Percentiles rank a stretch among this genome's conserved stretches.
phyloP scores from a whole-genome alignment of 108 stramenopile genomes.

The Bacterosira constricta region DNA sequence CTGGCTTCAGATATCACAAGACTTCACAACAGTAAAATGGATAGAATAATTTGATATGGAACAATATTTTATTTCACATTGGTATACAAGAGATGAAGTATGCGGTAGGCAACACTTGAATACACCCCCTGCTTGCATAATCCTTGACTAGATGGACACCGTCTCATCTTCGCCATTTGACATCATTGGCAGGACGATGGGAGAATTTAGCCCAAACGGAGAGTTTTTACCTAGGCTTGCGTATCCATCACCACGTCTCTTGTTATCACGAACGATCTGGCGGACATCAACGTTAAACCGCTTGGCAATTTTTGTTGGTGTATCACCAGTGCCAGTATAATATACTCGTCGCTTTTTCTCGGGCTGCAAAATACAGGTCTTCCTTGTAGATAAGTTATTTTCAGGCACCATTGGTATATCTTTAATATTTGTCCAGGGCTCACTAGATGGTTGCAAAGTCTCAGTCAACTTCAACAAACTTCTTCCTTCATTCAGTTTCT shows the following conservation, averaged over 20 bases:
- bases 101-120: no score
- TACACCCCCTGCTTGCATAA: no score
- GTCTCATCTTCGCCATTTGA: no score
- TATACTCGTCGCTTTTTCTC: constrained; percentile 7
- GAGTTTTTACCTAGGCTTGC: neutral
- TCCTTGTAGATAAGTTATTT: neutral
- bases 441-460: no score
- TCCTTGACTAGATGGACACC: no score
- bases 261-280: neutral
- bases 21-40: no score
- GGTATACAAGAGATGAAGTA: no score
- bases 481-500: neutral
- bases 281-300: neutral
- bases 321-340: neutral
- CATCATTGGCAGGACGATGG: neutral
- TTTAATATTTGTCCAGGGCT: no score
- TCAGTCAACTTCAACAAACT: no score
- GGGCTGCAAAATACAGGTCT: constrained; percentile 10
- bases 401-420: neutral
- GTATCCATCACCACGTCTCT: neutral
- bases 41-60: no score
- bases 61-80: no score
- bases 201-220: neutral
- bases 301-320: neutral
- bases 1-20: no score